Evolutionary conservation across 257 asterid species (phyloP).

Genomic region (Solanum peruvianum): DNA sequence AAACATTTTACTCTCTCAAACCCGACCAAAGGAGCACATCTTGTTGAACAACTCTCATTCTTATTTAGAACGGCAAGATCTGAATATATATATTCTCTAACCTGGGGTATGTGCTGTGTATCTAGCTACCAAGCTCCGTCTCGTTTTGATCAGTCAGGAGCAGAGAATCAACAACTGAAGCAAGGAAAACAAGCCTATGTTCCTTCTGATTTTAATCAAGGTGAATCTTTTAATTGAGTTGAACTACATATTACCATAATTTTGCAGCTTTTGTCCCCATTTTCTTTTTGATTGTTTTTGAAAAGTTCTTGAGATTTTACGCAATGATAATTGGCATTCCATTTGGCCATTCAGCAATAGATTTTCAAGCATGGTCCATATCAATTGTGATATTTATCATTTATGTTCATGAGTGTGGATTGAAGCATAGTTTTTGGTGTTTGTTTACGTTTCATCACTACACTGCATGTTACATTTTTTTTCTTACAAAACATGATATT

Average conservation of each 20-base stretch:
- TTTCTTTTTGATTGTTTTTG: neutral
- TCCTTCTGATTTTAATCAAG: conserved; percentile 16
- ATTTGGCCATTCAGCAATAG: neutral
- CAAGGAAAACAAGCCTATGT: conserved; percentile 9
- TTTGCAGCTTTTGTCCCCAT: neutral
- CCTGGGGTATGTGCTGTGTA: neutral
- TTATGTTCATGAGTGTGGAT: neutral
- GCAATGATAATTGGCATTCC: neutral
- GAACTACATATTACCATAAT: neutral
- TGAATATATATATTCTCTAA: neutral
- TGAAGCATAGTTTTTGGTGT: neutral
- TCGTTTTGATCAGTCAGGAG: conserved; percentile 2
- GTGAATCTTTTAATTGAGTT: conserved; percentile 4
- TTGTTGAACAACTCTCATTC: neutral
- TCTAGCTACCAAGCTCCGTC: conserved; percentile 39
- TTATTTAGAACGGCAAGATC: neutral
- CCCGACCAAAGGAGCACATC: neutral
- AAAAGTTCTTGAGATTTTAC: neutral
- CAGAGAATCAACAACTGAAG: conserved; percentile 13
- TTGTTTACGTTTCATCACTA: neutral
- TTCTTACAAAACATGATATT: neutral
- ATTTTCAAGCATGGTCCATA: neutral
- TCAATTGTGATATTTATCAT: neutral
- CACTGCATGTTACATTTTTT: neutral
- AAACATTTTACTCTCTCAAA: neutral